Percentiles rank a stretch among this genome's conserved stretches.
Conservation (phyloP, 805 yeast species). For the Ogataea angusta region DNA sequence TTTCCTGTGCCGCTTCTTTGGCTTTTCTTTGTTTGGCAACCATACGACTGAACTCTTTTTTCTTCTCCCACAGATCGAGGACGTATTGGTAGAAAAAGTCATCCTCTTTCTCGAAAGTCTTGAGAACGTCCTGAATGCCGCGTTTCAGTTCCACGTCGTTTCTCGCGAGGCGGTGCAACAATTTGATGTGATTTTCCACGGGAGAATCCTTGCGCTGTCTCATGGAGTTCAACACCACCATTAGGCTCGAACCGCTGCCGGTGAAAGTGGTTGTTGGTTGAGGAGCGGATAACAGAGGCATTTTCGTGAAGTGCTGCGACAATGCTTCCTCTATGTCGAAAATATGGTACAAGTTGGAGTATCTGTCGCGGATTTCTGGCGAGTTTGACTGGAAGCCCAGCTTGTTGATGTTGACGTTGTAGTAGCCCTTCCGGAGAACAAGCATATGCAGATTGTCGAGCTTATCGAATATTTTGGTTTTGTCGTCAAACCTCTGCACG, state of each 20-base stretch:
- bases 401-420: slow-evolving; percentile 28
- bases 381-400: slow-evolving; percentile 30
- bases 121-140: slow-evolving; percentile 25
- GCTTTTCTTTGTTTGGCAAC: slow-evolving; percentile 8
- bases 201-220: slow-evolving; percentile 19
- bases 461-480: slow-evolving; percentile 28
- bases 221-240: slow-evolving; percentile 14
- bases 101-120: slow-evolving; percentile 33
- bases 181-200: slow-evolving; percentile 26
- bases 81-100: slow-evolving; percentile 34
- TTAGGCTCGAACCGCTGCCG: slow-evolving; percentile 17
- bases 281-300: slow-evolving; percentile 22
- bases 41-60: slow-evolving; percentile 30
- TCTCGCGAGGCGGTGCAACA: slow-evolving; percentile 29
- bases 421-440: slow-evolving; percentile 34
- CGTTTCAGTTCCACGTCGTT: slow-evolving; percentile 32
- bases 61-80: slow-evolving; percentile 33
- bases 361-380: slow-evolving; percentile 20
- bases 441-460: slow-evolving; percentile 30
- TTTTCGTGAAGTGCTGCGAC: slow-evolving; percentile 24
- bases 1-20: slow-evolving; percentile 2
- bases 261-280: slow-evolving; percentile 7
- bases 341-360: slow-evolving; percentile 28
- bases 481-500: slow-evolving; percentile 28
- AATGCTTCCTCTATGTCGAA: slow-evolving; percentile 26